Base-by-base conservation (phyloP, 2,329 filamentous ascomycete genomes). In the Furcasterigmium sp. region DNA sequence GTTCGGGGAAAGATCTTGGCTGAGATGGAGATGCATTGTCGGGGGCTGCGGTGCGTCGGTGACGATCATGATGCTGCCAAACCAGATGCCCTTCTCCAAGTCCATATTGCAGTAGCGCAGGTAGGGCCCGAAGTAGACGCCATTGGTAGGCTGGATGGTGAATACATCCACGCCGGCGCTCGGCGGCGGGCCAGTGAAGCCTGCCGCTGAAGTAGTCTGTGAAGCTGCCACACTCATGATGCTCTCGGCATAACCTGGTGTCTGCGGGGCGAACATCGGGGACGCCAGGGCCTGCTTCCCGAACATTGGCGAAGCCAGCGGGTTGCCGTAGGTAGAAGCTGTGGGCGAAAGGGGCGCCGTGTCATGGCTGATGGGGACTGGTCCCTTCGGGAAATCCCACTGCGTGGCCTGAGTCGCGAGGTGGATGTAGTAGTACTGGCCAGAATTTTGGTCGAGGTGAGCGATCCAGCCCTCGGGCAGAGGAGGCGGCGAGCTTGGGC, bases 341-440 rank as follows among this genome's bases (percentile, higher is more conserved):
- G 85, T 84, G 0, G 91, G 91, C 7, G 91, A 96, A 44, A 96
- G 68, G 0, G 91, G 91, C 14, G 82, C 75, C 13, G 86, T 78
- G 46, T 94, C 90, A 50, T 95, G 78, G 49, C 88, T 87, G 42
- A 96, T 74, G 1, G 91, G 91, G 19, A 89, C 95, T 1, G 91
- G 91, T 0, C 91, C 91, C 66, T 96, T 97, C 21, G 93, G 93
- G 53, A 97, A 97, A 58, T 98, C 93, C 93, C 93, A 98, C 60
- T 98, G 93, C 1, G 93, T 98, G 3, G 91, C 89, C 60, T 97
- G 93, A 1, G 88, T 91, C 2, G 91, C 87, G 23, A 98, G 75
- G 62, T 98, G 93, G 46, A 98, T 98, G 58, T 98, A 98, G 64
- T 98, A 98, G 65, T 97, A 98, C 59, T 97, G 91, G 2, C 93